phyloP scores from a whole-genome alignment of 208 protist species.

The Herpetomonas tarakana region DNA sequence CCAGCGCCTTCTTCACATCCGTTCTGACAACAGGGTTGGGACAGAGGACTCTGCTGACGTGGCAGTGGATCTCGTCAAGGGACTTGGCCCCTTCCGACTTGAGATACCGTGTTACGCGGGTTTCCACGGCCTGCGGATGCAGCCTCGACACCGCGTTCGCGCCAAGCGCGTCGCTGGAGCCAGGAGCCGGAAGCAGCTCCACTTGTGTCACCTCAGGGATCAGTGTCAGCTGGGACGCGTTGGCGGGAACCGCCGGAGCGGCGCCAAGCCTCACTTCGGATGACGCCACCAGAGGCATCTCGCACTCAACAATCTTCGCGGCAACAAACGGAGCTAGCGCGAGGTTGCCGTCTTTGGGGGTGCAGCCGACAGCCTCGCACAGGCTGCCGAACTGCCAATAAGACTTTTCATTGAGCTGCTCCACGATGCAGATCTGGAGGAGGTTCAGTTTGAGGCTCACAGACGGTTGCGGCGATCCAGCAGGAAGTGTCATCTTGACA shows the following conservation, averaged over 20 bases:
- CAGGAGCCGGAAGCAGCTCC: background rate
- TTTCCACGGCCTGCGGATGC: background rate
- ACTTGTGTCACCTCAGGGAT: background rate
- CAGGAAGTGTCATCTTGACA: constrained; percentile 1
- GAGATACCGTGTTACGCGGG: constrained; percentile 17
- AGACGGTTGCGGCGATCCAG: background rate
- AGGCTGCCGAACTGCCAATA: constrained; percentile 3
- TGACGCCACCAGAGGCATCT: background rate
- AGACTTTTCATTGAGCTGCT: background rate
- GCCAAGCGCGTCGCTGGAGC: background rate
- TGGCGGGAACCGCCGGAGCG: background rate
- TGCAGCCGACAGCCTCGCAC: background rate
- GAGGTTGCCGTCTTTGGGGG: background rate
- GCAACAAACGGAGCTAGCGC: background rate
- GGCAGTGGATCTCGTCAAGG: constrained; percentile 16
- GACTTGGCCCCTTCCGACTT: constrained; percentile 26
- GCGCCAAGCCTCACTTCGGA: background rate
- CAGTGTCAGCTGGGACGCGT: background rate
- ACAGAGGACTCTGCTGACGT: constrained; percentile 9
- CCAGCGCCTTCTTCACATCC: constrained; percentile 53
- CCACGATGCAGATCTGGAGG: background rate
- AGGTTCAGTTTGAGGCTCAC: background rate
- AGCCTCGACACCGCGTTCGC: background rate
- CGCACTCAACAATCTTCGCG: background rate
- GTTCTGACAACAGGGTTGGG: constrained; percentile 11